Base-by-base conservation (phyloP, 2,329 filamentous ascomycete species). In the Alternaria sp. region DNA sequence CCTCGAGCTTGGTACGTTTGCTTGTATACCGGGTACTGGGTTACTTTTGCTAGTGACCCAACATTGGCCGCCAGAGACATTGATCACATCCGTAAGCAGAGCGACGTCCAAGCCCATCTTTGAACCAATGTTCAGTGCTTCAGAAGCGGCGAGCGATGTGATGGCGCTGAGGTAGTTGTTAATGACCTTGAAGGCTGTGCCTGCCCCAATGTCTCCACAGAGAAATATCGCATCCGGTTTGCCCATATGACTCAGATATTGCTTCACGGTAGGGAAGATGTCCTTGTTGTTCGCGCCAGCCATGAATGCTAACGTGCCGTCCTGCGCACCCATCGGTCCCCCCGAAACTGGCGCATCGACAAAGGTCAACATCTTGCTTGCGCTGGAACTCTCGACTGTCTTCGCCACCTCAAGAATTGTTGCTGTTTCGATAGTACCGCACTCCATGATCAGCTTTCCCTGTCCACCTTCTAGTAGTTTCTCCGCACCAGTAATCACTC, bases 41-140 rank as follows among this genome's bases (percentile, higher is more conserved):
- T 97, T 98, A 80, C 97, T 97, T 60, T 96, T 84, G 79, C 97
- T 93, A 66, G 90, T 94, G 0, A 94, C 93, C 94, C 94, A 98
- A 83, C 94, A 97, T 64, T 85, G 87, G 2, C 95, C 95, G 0
- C 94, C 97, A 67, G 91, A 93, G 1, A 91, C 90, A 74, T 97
- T 97, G 81, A 98, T 92, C 74, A 98, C 88, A 54, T 90, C 89
- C 0, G 92, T 91, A 2, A 98, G 84, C 4, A 88, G 87, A 56
- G 83, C 83, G 2, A 86, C 80, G 58, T 89, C 83, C 4, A 89
- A 79, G 1, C 86, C 86, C 84, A 86, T 88, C 44, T 83, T 81
- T 18, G 87, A 81, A 5, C 86, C 87, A 63, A 89, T 82, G 60
- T 88, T 87, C 83, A 89, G 86, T 3, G 86, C 87, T 71, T 89